Base-by-base conservation (phyloP, 148 eudicot genomes). In the Salicornia ramosissima region DNA sequence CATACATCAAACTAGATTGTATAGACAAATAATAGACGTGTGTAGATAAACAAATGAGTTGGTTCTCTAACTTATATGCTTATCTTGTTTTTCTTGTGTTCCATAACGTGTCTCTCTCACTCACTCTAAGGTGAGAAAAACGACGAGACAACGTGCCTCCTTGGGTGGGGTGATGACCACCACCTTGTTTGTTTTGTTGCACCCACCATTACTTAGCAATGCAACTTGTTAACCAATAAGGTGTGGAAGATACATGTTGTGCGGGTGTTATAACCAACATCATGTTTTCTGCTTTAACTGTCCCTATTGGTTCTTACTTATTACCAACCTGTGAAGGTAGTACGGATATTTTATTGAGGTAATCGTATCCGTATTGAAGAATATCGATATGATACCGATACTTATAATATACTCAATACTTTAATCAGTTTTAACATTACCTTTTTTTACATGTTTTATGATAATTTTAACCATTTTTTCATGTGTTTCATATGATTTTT, bases 31-130 rank as follows among this genome's bases (percentile, higher is more conserved):
- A n/a, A n/a, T n/a, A n/a, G n/a, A n/a, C n/a, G n/a, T n/a, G n/a
- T n/a, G n/a, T n/a, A n/a, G 16, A 22, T 1, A 16, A 49, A 49
- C 53, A 18, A 19, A 0, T 4, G 24, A 49, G n/a, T 18, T 65
- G 19, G n/a, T n/a, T n/a, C n/a, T n/a, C n/a, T n/a, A n/a, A n/a
- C n/a, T 45, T 45, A 28, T 15, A 26, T 5, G 9, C 33, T 3
- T 25, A 42, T 42, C n/a, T 24, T 64, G 49, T 45, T 40, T 43
- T 46, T 65, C 68, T 65, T 47, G 52, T 26, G 53, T 28, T 65
- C 28, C 26, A 21, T 40, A 29, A 14, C 8, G 30, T n/a, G 13
- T 60, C 15, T 30, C 8, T 58, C 36, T 58, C 40, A 10, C 2
- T 60, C 57, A 4, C 14, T 9, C 4, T 24, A 53, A 53, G 8